Percentiles rank a stretch among this genome's conserved stretches.
Conservation (phyloP, 148 eudicot species). For the Beta vulgaris region DNA sequence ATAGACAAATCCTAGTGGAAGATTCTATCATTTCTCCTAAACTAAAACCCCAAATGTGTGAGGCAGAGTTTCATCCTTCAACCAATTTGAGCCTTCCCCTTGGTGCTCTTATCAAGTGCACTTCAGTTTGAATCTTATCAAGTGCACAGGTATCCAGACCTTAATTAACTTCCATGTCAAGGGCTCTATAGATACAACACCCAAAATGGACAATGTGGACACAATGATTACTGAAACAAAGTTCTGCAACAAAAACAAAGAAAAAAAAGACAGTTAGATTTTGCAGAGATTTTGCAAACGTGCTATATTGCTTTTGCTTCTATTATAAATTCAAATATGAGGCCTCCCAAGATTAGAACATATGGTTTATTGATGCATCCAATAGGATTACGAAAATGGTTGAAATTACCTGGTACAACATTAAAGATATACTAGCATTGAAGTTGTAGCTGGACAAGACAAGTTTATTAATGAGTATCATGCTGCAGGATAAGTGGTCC, state of each 20-base stretch:
- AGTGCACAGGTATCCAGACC: constrained; percentile 96
- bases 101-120: no score
- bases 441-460: constrained; percentile 95
- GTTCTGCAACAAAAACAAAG: constrained; percentile 60
- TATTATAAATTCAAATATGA: not conserved
- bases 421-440: constrained; percentile 92
- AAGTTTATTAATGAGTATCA: constrained; percentile 91
- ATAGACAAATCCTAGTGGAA: no score
- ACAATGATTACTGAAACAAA: constrained; percentile 80
- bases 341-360: not conserved
- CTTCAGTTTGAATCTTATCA: no score
- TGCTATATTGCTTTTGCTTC: not conserved
- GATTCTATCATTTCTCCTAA: no score
- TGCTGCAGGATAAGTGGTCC: constrained; percentile 96
- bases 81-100: no score
- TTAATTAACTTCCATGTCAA: constrained; percentile 88
- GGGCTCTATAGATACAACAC: constrained; percentile 85
- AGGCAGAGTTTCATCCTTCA: no score
- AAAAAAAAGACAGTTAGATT: constrained; percentile 1
- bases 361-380: not conserved
- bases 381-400: not conserved
- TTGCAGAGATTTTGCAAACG: no score
- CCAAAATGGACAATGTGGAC: constrained; percentile 46
- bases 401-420: constrained; percentile 86
- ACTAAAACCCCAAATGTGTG: no score